Evolutionary conservation across 441 rosid genomes (phyloP).

Genomic region (Jatropha multifida): DNA sequence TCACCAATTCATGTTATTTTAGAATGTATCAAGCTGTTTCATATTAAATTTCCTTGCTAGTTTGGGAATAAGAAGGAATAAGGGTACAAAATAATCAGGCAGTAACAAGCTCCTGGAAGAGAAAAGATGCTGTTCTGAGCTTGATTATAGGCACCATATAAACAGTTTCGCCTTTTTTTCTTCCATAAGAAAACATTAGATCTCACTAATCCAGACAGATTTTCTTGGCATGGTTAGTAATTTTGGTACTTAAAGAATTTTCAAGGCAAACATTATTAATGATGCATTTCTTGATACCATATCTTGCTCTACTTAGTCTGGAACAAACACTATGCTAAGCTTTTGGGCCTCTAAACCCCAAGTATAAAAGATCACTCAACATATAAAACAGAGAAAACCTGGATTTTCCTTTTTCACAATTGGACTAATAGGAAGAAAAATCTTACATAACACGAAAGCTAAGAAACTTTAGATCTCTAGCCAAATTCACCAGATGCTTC

Average conservation of each 20-base stretch:
- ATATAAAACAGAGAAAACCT: not conserved
- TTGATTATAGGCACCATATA: not conserved
- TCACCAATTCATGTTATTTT: not conserved
- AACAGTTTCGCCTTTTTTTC: not conserved
- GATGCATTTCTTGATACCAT: not conserved
- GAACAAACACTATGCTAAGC: not conserved
- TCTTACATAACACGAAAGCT: constrained; percentile 62
- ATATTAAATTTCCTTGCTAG: not conserved
- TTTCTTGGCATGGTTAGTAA: not conserved
- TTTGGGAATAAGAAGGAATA: not conserved
- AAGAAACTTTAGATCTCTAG: constrained; percentile 52
- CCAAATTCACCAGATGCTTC: constrained; percentile 50
- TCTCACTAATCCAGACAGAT: not conserved
- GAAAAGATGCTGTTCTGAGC: not conserved
- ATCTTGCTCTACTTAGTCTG: not conserved
- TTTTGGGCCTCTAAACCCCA: not conserved
- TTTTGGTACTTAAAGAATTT: not conserved
- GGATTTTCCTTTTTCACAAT: not conserved
- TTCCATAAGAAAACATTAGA: not conserved
- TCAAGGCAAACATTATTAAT: not conserved
- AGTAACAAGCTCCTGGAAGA: not conserved
- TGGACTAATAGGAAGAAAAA: not conserved
- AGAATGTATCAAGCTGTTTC: not conserved
- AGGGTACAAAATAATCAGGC: not conserved
- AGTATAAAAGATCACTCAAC: not conserved